phyloP scores from a whole-genome alignment of 371 early-diverging fungal species.

The Mucor lusitanicus region DNA sequence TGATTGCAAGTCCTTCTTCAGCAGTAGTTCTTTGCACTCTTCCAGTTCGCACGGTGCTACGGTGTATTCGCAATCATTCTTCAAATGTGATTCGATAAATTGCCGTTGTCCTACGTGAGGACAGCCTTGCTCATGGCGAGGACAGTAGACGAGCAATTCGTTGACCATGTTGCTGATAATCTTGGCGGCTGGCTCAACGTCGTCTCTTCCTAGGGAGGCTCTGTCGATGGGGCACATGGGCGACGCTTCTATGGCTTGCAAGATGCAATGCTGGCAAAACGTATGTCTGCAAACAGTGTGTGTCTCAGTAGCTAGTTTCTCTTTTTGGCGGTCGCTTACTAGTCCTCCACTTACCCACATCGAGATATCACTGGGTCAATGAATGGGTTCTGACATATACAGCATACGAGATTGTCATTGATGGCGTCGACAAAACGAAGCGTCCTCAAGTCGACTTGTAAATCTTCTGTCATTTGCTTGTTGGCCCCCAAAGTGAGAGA shows the following conservation, averaged over 20 bases:
- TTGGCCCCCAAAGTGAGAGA: no score
- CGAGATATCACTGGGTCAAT: conserved; percentile 54
- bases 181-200: conserved; percentile 60
- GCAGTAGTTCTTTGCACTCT: conserved; percentile 57
- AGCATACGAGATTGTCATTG: conserved; percentile 63
- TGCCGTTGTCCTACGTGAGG: conserved; percentile 62
- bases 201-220: conserved; percentile 37
- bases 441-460: conserved; percentile 32
- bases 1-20: conserved; percentile 57
- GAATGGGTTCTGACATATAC: conserved; percentile 65
- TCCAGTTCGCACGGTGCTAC: conserved; percentile 57
- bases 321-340: no score
- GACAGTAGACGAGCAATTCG: conserved; percentile 66
- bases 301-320: background rate
- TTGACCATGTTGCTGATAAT: conserved; percentile 72
- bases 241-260: conserved; percentile 54
- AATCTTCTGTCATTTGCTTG: background rate
- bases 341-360: conserved; percentile 58
- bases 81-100: conserved; percentile 57
- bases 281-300: conserved; percentile 54
- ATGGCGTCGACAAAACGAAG: conserved; percentile 39
- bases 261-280: conserved; percentile 66
- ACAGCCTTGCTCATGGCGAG: conserved; percentile 61
- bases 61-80: conserved; percentile 60
- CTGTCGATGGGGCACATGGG: conserved; percentile 71